Conservation (phyloP, 108 stramenopile genomes). For the Cyclotella sp. region DNA sequence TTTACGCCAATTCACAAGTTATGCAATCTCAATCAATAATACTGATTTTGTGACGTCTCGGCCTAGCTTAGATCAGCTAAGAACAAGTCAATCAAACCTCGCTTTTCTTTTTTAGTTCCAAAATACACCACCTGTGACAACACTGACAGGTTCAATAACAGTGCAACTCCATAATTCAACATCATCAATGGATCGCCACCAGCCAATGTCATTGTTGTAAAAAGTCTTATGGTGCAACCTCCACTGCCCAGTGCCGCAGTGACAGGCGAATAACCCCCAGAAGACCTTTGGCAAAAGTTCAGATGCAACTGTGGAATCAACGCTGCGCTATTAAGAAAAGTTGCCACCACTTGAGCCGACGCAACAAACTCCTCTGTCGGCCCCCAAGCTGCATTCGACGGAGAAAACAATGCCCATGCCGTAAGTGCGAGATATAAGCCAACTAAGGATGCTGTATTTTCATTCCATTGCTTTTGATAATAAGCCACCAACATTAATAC, state of each 20-base stretch:
- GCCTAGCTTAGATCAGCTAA: slow-evolving; percentile 27
- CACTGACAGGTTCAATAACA: slow-evolving; percentile 46
- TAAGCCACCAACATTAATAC: slow-evolving; percentile 43
- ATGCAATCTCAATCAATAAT: no score
- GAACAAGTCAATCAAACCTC: slow-evolving; percentile 18
- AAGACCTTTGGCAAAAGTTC: slow-evolving; percentile 24
- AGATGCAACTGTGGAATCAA: slow-evolving; percentile 56
- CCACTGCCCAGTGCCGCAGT: slow-evolving; percentile 50
- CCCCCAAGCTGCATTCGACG: slow-evolving; percentile 17
- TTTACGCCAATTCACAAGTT: background rate
- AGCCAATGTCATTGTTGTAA: slow-evolving; percentile 53
- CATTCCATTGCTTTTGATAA: slow-evolving; percentile 39
- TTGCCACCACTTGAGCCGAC: slow-evolving; percentile 48
- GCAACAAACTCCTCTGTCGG: slow-evolving; percentile 33
- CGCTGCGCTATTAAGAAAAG: slow-evolving; percentile 44
- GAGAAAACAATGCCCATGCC: slow-evolving; percentile 14
- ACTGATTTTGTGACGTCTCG: no score
- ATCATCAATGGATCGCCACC: slow-evolving; percentile 54
- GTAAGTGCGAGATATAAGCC: slow-evolving; percentile 1
- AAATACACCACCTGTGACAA: slow-evolving; percentile 56
- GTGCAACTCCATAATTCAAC: slow-evolving; percentile 41
- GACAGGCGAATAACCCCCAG: slow-evolving; percentile 57
- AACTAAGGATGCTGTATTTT: slow-evolving; percentile 8
- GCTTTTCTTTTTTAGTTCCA: slow-evolving; percentile 50
- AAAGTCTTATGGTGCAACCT: slow-evolving; percentile 58